Evolutionary conservation across 306 rosid species (phyloP), one percentile per base, ranked within the genome.

Genomic region (Dryas drummondii): DNA sequence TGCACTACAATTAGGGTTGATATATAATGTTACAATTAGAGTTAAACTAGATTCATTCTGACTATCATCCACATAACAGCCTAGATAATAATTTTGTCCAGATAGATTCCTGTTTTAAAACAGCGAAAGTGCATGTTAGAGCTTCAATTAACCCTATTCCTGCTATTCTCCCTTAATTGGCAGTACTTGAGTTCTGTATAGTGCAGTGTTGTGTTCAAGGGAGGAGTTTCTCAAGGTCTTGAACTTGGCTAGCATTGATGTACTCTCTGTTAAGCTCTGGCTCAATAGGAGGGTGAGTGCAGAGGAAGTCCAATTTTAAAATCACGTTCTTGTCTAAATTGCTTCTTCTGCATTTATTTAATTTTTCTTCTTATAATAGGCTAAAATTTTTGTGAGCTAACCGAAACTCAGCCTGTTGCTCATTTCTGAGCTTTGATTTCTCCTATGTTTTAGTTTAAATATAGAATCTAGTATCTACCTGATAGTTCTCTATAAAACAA

Each of bases 171-270:
- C 63, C 53, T 78, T 72, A 17, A 78, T 70, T 64, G 68, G 74
- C 52, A 50, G 74, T 70, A 15, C 74, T 75, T 80, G 66, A 70
- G 56, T 74, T 78, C 68, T 82, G 72, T 80, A 41, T 82, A 88
- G 92, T 82, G 82, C 92, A 79, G 86, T 84, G 70, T 74, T 88
- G 72, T 53, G 66, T 76, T 57, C 80, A 58, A 88, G 83, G 80
- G 85, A 85, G 67, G 92, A 88, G 83, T 85, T 85, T 80, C 70
- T 83, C 80, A 85, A 83, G 85, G 86, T 82, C 65, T 75, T 86
- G 57, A 83, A 88, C 79, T 82, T 88, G 79, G 82, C 72, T 68
- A 84, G 80, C 73, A 63, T 88, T 49, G 89, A 88, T 79, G 81
- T 83, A 53, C 86, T 88, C 64, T 85, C 77, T 26, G 82, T 86